Conservation (phyloP, 1,139 yeast species). For the Sugiyamaella novakii region DNA sequence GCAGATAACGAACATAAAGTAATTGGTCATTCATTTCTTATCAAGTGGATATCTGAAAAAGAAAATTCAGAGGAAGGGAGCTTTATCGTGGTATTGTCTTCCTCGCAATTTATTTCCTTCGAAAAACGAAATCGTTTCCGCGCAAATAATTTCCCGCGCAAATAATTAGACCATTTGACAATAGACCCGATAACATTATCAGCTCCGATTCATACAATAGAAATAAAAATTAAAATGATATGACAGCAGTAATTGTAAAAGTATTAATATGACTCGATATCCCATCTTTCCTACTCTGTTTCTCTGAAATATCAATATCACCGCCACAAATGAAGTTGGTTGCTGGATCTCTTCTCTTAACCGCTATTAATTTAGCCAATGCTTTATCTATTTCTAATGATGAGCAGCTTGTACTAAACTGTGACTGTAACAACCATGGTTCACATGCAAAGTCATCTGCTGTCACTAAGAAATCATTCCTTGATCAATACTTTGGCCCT, state of each 20-base stretch:
- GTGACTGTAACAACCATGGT: slow-evolving; percentile 14
- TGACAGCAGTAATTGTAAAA: too few relatives aligned
- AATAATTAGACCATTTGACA: too few relatives aligned
- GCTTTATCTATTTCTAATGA: slow-evolving; percentile 43
- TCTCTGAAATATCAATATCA: too few relatives aligned
- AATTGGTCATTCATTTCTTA: too few relatives aligned
- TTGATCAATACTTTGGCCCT: slow-evolving; percentile 43
- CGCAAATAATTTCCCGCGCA: too few relatives aligned
- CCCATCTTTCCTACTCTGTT: too few relatives aligned
- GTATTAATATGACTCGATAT: slow-evolving; percentile 4
- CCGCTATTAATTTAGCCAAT: slow-evolving; percentile 13
- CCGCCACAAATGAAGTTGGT: slow-evolving; percentile 12
- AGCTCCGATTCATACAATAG: too few relatives aligned
- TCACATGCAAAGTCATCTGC: slow-evolving; percentile 19
- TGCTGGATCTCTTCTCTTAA: background rate
- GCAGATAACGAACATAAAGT: too few relatives aligned
- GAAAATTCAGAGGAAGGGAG: background rate
- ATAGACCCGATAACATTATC: too few relatives aligned
- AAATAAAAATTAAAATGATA: too few relatives aligned
- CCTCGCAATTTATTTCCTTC: too few relatives aligned
- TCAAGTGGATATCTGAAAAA: background rate
- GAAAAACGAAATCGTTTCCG: background rate
- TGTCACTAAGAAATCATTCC: slow-evolving; percentile 34
- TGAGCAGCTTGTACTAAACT: slow-evolving; percentile 43
- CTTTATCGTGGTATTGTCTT: background rate